These are phyloP conservation scores for Taxillus chinensis DNA, from an alignment of 164 flowering plant species.

Conservation along the genomic window DNA sequence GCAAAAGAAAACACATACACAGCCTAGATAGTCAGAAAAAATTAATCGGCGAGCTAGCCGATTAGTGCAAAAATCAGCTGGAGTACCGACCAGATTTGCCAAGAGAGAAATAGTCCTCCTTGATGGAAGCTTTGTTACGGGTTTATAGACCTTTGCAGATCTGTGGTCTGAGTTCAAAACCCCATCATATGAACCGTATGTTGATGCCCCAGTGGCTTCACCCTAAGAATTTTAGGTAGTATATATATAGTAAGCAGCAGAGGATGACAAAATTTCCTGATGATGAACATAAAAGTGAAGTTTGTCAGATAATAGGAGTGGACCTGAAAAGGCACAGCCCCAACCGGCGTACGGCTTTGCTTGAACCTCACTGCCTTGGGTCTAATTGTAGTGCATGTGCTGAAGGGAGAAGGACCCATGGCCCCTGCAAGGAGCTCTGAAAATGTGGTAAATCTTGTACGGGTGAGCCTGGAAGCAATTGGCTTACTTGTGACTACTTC, in stretches of 20 bases:
- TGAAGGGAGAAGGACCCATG: constrained; percentile 43
- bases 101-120: constrained; percentile 56
- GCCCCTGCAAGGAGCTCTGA: constrained; percentile 70
- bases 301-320: not conserved
- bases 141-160: constrained; percentile 59
- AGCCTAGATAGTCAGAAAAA: too few relatives aligned
- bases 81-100: constrained; percentile 62
- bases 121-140: constrained; percentile 77
- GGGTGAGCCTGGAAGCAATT: constrained; percentile 69
- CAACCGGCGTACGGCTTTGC: constrained; percentile 25
- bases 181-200: constrained; percentile 23
- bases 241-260: not conserved
- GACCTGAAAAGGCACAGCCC: not conserved
- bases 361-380: constrained; percentile 80
- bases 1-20: too few relatives aligned
- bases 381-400: constrained; percentile 48
- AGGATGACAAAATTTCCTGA: not conserved
- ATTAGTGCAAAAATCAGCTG: too few relatives aligned
- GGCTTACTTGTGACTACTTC: constrained; percentile 68
- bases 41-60: too few relatives aligned
- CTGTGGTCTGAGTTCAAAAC: constrained; percentile 24
- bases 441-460: constrained; percentile 54
- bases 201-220: constrained; percentile 29
- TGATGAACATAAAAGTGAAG: constrained; percentile 1
- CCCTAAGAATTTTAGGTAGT: constrained; percentile 26